Evolutionary conservation across 805 yeast genomes (phyloP).

Genomic region (Saturnispora saitoi): DNA sequence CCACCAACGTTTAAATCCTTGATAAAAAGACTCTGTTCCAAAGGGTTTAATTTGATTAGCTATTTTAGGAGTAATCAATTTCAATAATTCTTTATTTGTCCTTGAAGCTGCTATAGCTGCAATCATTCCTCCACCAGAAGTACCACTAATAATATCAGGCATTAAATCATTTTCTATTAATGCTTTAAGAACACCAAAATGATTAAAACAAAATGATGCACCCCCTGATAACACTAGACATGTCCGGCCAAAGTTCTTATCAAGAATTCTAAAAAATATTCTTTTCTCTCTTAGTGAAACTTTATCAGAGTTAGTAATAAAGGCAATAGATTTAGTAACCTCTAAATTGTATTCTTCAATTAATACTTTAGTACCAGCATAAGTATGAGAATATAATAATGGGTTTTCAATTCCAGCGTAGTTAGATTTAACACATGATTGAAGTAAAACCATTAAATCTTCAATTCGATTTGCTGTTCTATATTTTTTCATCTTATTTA

Average conservation of each 20-base stretch:
- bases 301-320: conserved; percentile 31
- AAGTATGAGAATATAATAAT: conserved; percentile 60
- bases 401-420: conserved; percentile 76
- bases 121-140: conserved; percentile 74
- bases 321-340: conserved; percentile 40
- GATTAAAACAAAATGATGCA: conserved; percentile 69
- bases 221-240: conserved; percentile 74
- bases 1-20: conserved; percentile 60
- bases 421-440: conserved; percentile 60
- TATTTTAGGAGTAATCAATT: conserved; percentile 49
- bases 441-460: conserved; percentile 47
- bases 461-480: conserved; percentile 29
- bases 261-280: conserved; percentile 46
- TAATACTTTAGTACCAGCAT: conserved; percentile 62
- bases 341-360: conserved; percentile 48
- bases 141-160: conserved; percentile 66
- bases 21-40: conserved; percentile 46
- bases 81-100: conserved; percentile 54
- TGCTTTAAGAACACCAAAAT: conserved; percentile 69
- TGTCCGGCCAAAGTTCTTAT: conserved; percentile 60
- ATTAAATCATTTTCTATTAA: conserved; percentile 55
- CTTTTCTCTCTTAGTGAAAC: conserved; percentile 37
- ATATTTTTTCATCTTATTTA: conserved; percentile 32
- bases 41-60: conserved; percentile 63
- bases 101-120: conserved; percentile 67